Evolutionary conservation across 768 basidiomycete species (phyloP).

Genomic region (Arthromyces matolae): DNA sequence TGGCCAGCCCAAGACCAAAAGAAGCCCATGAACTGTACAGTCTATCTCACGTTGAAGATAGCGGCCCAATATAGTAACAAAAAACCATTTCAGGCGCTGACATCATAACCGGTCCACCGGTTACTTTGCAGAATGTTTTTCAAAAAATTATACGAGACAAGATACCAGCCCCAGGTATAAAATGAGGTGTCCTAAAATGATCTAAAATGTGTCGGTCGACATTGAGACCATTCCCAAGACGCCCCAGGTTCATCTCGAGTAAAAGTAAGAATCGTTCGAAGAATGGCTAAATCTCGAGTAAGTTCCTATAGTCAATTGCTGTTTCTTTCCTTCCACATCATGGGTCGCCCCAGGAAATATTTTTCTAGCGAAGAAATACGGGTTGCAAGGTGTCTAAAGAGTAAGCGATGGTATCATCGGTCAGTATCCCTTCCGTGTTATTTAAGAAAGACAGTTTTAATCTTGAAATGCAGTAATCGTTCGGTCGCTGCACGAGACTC

Average conservation of each 20-base stretch:
- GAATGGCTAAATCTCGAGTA: no score
- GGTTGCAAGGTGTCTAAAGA: not conserved
- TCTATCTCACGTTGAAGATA: no score
- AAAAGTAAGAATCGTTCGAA: not conserved
- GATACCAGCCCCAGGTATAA: not conserved
- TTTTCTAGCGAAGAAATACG: not conserved
- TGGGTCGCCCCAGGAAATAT: not conserved
- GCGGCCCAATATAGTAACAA: no score
- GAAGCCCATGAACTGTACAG: no score
- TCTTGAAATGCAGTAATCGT: no score
- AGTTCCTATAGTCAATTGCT: not conserved
- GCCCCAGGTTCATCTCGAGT: not conserved
- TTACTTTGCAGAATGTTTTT: not conserved
- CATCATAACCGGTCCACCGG: not conserved
- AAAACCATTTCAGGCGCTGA: no score
- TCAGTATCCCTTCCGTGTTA: no score
- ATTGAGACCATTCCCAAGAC: not conserved
- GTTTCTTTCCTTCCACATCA: not conserved
- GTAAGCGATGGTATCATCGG: not conserved
- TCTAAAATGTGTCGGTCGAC: not conserved
- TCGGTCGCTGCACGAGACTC: no score
- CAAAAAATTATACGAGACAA: not conserved
- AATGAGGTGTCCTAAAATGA: not conserved
- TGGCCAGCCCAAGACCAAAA: no score
- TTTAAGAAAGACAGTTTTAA: no score